phyloP scores from a whole-genome alignment of 1,139 yeast species.

The Blastobotrys arbuscula region DNA sequence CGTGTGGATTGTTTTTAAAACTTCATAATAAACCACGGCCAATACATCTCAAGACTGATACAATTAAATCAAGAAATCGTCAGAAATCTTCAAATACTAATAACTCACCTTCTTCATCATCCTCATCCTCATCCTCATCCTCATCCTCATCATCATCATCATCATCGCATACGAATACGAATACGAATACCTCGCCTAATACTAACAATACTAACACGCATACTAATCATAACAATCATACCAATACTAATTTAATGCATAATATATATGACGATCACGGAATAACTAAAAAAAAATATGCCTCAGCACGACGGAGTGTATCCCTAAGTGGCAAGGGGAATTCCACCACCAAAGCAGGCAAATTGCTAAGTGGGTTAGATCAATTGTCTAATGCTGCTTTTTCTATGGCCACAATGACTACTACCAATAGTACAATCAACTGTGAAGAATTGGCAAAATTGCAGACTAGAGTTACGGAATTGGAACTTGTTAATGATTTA shows the following conservation, averaged over 20 bases:
- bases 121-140: neutral
- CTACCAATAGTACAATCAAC: neutral
- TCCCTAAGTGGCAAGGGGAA: neutral
- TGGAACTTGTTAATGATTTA: conserved; percentile 83
- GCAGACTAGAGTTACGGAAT: conserved; percentile 67
- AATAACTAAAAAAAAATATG: neutral
- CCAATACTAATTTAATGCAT: neutral
- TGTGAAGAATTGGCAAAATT: conserved; percentile 20
- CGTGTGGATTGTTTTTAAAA: conserved; percentile 88
- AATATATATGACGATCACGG: neutral
- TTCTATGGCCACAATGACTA: neutral
- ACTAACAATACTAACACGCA: neutral
- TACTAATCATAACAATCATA: neutral
- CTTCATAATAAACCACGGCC: conserved; percentile 92
- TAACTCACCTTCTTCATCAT: neutral
- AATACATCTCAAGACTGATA: conserved; percentile 82
- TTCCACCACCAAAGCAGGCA: neutral
- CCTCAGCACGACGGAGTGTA: neutral
- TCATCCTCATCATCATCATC: neutral
- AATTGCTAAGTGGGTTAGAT: neutral
- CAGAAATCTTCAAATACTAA: conserved; percentile 41
- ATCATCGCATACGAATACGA: neutral
- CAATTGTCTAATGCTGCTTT: conserved; percentile 11
- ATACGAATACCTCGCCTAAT: neutral
- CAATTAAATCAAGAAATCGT: conserved; percentile 83